Base-by-base conservation (phyloP, 345 rosid genomes). In the Pseudoturritis turrita region DNA sequence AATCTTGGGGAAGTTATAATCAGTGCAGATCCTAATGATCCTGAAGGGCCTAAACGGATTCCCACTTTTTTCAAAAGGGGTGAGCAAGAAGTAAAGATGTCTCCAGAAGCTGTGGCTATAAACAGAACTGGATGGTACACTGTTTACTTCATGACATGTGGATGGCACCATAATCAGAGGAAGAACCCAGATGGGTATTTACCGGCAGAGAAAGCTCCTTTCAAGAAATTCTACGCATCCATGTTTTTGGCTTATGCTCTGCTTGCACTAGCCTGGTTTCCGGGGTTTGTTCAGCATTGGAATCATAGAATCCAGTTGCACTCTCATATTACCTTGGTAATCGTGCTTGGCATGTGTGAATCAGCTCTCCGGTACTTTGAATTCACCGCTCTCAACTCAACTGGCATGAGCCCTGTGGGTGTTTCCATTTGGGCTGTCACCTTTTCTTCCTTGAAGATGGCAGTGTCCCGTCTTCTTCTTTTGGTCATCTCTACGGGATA, bases 281-380 rank as follows among this genome's bases (percentile, higher is more conserved):
- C 85, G 46, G 77, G 77, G 80, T 84, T 91, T 81, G 89, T 83
- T 70, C 89, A 79, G 53, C 75, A 71, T 54, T 91, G 95, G 97
- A 91, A 85, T 77, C 83, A 84, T 80, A 66, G 85, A 66, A 85
- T 86, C 62, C 92, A 83, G 73, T 76, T 91, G 82, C 95, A 91
- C 41, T 82, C 80, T 83, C 88, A 87, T 72, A 88, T 91, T 50
- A 87, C 88, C 0, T 83, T 84, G 28, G 95, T 91, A 21, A 87
- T 91, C 80, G 89, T 83, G 22, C 88, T 91, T 71, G 88, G 89
- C 59, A 85, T 91, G 92, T 83, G 92, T 73, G 97, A 91, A 63
- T 80, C 80, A 82, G 88, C 89, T 45, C 68, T 85, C 22, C 73
- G 85, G 89, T 91, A 87, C 75, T 83, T 74, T 55, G 89, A 91